Conservation (phyloP, 768 basidiomycete species). For the Termitomyces sp. region DNA sequence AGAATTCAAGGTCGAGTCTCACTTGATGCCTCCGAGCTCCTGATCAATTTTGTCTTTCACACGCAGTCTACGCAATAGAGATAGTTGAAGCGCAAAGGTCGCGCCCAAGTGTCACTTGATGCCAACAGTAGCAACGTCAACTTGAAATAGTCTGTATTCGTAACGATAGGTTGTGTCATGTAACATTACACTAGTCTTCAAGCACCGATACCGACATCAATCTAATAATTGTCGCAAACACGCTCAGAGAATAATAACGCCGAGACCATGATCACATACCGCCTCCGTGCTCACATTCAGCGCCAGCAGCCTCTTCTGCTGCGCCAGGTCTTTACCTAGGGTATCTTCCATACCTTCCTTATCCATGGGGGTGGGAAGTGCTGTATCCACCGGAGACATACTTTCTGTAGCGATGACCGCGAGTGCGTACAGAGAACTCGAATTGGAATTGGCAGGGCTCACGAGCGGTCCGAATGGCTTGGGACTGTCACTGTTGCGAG, state of each 20-base stretch:
- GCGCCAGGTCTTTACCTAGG: slow-evolving; percentile 9
- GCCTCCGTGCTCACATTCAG: slow-evolving; percentile 15
- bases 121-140: neutral
- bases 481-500: slow-evolving; percentile 24
- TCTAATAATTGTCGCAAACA: neutral
- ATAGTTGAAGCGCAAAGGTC: too few relatives aligned
- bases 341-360: slow-evolving; percentile 5
- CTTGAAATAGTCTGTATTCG: neutral
- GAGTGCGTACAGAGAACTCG: slow-evolving; percentile 19
- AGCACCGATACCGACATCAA: neutral
- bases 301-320: slow-evolving; percentile 7
- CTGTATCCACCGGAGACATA: slow-evolving; percentile 22
- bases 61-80: too few relatives aligned
- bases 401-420: slow-evolving; percentile 14
- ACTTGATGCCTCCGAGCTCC: too few relatives aligned
- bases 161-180: neutral
- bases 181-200: neutral
- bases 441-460: slow-evolving; percentile 19
- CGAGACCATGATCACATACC: slow-evolving; percentile 11
- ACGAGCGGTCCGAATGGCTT: slow-evolving; percentile 10
- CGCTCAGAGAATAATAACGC: slow-evolving; percentile 2
- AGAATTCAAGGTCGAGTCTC: too few relatives aligned
- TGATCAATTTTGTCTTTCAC: too few relatives aligned
- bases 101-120: too few relatives aligned
- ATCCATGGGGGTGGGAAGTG: slow-evolving; percentile 25